phyloP scores from a whole-genome alignment of 2,329 filamentous ascomycete species.

The Endocalyx cinctus region DNA sequence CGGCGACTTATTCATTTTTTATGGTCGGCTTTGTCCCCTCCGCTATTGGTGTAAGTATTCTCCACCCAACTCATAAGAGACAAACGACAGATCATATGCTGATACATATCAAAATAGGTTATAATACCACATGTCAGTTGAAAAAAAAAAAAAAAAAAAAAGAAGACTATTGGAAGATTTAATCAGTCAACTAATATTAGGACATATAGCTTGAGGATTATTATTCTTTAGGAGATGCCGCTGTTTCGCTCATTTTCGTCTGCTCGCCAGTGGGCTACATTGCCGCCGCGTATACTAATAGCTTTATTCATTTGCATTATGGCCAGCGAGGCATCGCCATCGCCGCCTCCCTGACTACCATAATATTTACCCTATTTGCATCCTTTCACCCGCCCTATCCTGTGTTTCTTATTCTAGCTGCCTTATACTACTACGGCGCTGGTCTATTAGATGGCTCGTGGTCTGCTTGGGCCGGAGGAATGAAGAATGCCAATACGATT shows the following conservation, averaged over 20 bases:
- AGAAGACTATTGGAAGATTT: too few relatives aligned
- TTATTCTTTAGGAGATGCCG: conserved; percentile 1
- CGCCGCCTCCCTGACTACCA: not conserved
- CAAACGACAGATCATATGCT: not conserved
- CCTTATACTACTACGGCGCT: conserved; percentile 1
- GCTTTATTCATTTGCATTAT: not conserved
- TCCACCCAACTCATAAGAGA: not conserved
- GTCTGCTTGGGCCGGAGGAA: not conserved
- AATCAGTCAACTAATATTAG: too few relatives aligned
- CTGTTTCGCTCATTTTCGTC: conserved; percentile 1
- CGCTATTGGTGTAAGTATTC: conserved; percentile 1
- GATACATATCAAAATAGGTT: not conserved
- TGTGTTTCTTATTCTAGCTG: not conserved
- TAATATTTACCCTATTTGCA: conserved; percentile 1
- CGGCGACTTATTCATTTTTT: conserved; percentile 7
- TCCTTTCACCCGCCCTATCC: conserved; percentile 1
- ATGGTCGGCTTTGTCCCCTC: conserved; percentile 3
- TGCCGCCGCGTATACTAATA: conserved; percentile 1
- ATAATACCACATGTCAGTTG: not conserved
- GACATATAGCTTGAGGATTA: conserved; percentile 1
- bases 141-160: too few relatives aligned
- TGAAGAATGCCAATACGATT: conserved; percentile 1
- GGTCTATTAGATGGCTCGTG: conserved; percentile 1
- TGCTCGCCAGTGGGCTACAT: conserved; percentile 1
- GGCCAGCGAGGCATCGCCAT: conserved; percentile 1